These are phyloP conservation scores for Vitis rotundifolia DNA, from an alignment of 164 flowering plant genomes.

Conservation along the genomic window DNA sequence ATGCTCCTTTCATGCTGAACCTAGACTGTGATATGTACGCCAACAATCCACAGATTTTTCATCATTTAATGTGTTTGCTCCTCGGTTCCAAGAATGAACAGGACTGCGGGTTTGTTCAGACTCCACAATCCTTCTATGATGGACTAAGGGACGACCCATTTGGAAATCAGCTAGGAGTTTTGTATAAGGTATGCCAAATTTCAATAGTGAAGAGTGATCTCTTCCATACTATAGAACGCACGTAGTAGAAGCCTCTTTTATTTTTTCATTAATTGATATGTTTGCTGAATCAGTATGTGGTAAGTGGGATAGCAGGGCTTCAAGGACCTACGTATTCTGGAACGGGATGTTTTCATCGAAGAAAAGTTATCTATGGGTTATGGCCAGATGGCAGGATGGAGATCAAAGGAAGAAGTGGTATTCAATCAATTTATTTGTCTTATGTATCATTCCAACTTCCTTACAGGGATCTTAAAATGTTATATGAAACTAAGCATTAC, in stretches of 20 bases:
- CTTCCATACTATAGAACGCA: too few relatives aligned
- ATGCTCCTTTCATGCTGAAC: conserved; percentile 69
- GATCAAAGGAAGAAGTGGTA: conserved; percentile 9
- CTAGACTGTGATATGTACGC: conserved; percentile 75
- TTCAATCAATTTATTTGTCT: neutral
- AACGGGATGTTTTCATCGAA: conserved; percentile 54
- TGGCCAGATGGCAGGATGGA: conserved; percentile 21
- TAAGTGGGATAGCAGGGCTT: conserved; percentile 38
- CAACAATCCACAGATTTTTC: conserved; percentile 52
- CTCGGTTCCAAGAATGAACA: conserved; percentile 30
- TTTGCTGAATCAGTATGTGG: conserved; percentile 12
- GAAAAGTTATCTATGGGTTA: conserved; percentile 56
- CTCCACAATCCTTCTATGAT: conserved; percentile 53
- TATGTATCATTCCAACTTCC: neutral
- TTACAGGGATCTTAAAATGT: too few relatives aligned
- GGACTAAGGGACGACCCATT: conserved; percentile 47
- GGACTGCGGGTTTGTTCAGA: conserved; percentile 49
- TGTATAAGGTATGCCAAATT: conserved; percentile 24
- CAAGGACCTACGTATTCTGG: conserved; percentile 59
- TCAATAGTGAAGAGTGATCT: too few relatives aligned
- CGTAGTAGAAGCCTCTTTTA: too few relatives aligned
- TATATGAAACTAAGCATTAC: too few relatives aligned
- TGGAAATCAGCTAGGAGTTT: conserved; percentile 32
- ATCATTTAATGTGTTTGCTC: conserved; percentile 56
- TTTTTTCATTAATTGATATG: neutral